A percentile compares a stretch with the other conserved stretches of the same genome.
Evolutionary conservation across 208 protist genomes (phyloP).

Genomic region (Crithidia fasciculata): DNA sequence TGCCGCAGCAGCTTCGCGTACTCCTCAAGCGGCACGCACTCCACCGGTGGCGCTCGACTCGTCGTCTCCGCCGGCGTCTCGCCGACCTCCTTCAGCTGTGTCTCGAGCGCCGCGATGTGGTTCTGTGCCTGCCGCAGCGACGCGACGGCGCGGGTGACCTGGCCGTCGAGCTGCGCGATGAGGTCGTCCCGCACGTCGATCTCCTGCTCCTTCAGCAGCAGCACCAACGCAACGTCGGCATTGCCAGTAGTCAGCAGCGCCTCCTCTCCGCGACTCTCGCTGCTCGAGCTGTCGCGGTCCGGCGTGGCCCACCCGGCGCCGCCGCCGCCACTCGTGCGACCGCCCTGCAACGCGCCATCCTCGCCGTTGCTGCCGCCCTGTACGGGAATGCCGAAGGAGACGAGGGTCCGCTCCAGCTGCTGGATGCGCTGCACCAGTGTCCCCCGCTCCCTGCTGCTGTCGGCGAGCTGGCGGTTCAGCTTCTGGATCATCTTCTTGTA

Average conservation of each 20-base stretch:
- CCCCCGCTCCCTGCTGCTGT: constrained; percentile 48
- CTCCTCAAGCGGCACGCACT: constrained; percentile 63
- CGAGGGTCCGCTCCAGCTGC: constrained; percentile 37
- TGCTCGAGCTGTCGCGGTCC: constrained; percentile 14
- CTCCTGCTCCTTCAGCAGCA: constrained; percentile 68
- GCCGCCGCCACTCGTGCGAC: neutral
- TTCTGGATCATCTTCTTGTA: constrained; percentile 67
- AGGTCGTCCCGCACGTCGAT: constrained; percentile 65
- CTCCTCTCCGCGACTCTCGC: constrained; percentile 23
- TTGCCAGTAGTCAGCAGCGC: constrained; percentile 18
- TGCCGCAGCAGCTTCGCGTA: constrained; percentile 71
- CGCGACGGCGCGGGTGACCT: constrained; percentile 49
- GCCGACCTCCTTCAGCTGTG: constrained; percentile 36
- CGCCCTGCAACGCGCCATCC: neutral
- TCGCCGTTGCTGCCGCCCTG: neutral
- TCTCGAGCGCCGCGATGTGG: constrained; percentile 46
- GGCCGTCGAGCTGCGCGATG: constrained; percentile 61
- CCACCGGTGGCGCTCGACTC: constrained; percentile 47
- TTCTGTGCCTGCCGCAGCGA: constrained; percentile 47
- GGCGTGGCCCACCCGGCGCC: neutral
- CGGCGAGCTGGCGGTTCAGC: constrained; percentile 66
- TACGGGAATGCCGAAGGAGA: constrained; percentile 23
- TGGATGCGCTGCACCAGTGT: constrained; percentile 44
- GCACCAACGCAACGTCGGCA: constrained; percentile 44
- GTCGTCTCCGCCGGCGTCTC: constrained; percentile 32